Evolutionary conservation across 2,329 filamentous ascomycete species (phyloP).

Genomic region (Penicillium sp.): DNA sequence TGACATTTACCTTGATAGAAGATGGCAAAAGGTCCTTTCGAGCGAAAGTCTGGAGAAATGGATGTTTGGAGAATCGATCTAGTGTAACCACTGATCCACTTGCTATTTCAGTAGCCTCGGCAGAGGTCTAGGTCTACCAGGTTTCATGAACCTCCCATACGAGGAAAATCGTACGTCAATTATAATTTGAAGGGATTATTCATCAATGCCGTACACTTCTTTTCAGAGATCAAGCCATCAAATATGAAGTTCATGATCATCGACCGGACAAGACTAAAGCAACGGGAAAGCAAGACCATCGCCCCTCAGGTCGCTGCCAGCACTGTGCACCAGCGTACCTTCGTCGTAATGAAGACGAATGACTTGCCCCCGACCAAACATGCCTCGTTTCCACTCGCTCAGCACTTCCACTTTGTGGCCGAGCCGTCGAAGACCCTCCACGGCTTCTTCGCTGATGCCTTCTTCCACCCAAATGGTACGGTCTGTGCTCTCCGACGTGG

Average conservation of each 20-base stretch:
- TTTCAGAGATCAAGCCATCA: neutral
- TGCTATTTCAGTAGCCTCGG: too few relatives aligned
- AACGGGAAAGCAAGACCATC: constrained; percentile 67
- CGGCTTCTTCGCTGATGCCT: constrained; percentile 14
- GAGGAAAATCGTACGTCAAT: too few relatives aligned
- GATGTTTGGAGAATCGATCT: too few relatives aligned
- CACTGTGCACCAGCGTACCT: constrained; percentile 70
- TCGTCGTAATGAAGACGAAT: constrained; percentile 62
- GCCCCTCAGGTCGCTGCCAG: constrained; percentile 78
- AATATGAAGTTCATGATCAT: neutral
- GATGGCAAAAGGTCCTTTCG: too few relatives aligned
- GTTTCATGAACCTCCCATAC: too few relatives aligned
- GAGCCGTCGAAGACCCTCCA: constrained; percentile 17
- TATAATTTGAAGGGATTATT: too few relatives aligned
- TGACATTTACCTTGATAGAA: too few relatives aligned
- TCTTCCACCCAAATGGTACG: constrained; percentile 20
- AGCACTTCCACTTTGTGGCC: constrained; percentile 19
- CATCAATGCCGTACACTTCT: too few relatives aligned
- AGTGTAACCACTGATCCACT: too few relatives aligned
- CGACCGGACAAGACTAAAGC: constrained; percentile 1
- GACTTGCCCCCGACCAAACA: constrained; percentile 21
- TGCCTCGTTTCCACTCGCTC: constrained; percentile 16
- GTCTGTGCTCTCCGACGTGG: constrained; percentile 45
- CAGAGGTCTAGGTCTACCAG: too few relatives aligned
- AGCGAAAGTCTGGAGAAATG: too few relatives aligned